These are phyloP conservation scores for Rhodotorula glutinis DNA, from an alignment of 1,284 basidiomycete species.

Conservation along the genomic window DNA sequence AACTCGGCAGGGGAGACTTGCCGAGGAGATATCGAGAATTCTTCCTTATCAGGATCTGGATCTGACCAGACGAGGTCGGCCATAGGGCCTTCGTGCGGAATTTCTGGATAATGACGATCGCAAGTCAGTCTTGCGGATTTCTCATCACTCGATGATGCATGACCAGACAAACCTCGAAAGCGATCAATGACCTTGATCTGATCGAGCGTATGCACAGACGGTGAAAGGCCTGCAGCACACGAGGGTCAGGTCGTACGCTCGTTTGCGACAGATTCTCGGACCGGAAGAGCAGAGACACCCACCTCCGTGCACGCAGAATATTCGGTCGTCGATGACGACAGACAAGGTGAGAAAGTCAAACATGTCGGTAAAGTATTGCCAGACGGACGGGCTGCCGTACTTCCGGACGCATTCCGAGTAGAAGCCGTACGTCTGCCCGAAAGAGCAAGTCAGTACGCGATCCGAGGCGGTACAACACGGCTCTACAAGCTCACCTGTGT, in stretches of 20 bases:
- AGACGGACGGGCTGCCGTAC: conserved; percentile 89
- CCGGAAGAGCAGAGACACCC: conserved; percentile 38
- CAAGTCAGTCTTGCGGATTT: neutral
- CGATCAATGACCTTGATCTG: conserved; percentile 99
- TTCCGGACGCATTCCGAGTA: conserved; percentile 98
- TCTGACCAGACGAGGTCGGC: conserved; percentile 99
- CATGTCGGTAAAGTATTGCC: conserved; percentile 99
- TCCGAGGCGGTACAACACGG: neutral
- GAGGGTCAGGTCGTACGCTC: neutral
- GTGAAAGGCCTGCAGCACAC: conserved; percentile 69
- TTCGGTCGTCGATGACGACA: conserved; percentile 97
- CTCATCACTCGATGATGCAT: neutral
- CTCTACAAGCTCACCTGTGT: conserved; percentile 68
- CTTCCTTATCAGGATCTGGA: conserved; percentile 97
- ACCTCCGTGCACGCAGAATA: conserved; percentile 99
- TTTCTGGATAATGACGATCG: conserved; percentile 62
- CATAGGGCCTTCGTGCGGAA: conserved; percentile 99
- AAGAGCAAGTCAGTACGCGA: no score
- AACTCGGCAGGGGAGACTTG: no score
- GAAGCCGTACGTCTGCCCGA: conserved; percentile 88
- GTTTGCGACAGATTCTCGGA: neutral
- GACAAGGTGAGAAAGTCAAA: conserved; percentile 98
- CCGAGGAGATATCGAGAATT: conserved; percentile 98
- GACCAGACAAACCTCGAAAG: conserved; percentile 71
- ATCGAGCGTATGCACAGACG: conserved; percentile 97